These are phyloP conservation scores for Pyrenophora graminea DNA, from an alignment of 2,329 filamentous ascomycete genomes.

Conservation along the genomic window DNA sequence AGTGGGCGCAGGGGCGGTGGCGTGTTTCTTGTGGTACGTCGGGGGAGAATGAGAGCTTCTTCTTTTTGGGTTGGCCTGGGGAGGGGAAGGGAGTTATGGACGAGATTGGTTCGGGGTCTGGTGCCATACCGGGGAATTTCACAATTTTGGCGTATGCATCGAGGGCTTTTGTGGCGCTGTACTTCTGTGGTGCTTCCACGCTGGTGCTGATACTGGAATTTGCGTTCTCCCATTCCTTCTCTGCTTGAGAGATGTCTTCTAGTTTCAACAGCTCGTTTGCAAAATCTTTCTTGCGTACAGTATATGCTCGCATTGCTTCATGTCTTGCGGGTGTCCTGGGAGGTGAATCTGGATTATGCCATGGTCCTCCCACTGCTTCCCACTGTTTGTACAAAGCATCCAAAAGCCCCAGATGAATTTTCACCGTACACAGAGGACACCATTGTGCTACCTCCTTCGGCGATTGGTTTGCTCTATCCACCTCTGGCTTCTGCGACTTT, in stretches of 20 bases:
- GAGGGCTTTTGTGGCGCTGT: conserved; percentile 2
- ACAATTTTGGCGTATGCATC: background rate
- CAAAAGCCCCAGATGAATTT: conserved; percentile 12
- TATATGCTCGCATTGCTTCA: too few species aligned
- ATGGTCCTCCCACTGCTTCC: conserved; percentile 14
- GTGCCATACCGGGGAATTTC: background rate
- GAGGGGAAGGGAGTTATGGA: too few species aligned
- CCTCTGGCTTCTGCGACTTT: background rate
- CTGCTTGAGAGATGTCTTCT: too few species aligned
- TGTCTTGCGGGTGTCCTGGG: too few species aligned
- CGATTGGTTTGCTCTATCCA: background rate
- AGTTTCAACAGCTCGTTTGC: too few species aligned
- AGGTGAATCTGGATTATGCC: background rate
- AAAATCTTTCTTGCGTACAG: background rate
- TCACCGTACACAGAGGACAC: conserved; percentile 16
- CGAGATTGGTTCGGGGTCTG: background rate
- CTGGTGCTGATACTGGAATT: background rate
- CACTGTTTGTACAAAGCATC: conserved; percentile 6
- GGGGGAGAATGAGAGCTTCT: conserved; percentile 2
- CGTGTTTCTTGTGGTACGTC: conserved; percentile 14
- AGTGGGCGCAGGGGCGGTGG: conserved; percentile 2
- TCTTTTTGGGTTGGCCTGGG: background rate
- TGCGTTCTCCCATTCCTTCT: too few species aligned
- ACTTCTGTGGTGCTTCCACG: background rate
- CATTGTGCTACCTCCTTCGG: background rate